These are phyloP conservation scores for Sodiomyces alkalinus DNA, from an alignment of 2,329 filamentous ascomycete species.

Conservation along the genomic window DNA sequence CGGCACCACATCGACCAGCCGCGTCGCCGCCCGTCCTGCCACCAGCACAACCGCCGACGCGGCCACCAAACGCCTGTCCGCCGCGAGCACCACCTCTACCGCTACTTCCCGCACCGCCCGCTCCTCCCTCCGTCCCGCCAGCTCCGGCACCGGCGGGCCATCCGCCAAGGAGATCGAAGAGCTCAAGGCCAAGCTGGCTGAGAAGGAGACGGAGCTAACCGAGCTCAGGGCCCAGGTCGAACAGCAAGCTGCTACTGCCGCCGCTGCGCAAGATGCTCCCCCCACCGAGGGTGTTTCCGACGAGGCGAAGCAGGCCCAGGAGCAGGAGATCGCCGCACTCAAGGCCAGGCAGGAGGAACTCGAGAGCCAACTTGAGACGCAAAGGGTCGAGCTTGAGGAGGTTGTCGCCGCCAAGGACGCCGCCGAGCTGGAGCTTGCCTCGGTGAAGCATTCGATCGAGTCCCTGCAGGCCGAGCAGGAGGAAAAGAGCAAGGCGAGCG, in stretches of 20 bases:
- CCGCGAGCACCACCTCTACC: slow-evolving; percentile 20
- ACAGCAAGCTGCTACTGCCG: slow-evolving; percentile 19
- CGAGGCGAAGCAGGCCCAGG: slow-evolving; percentile 13
- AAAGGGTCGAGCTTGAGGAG: slow-evolving; percentile 32
- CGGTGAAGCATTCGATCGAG: slow-evolving; percentile 35
- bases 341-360: slow-evolving; percentile 35
- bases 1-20: slow-evolving; percentile 18
- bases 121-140: slow-evolving; percentile 19
- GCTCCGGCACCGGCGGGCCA: slow-evolving; percentile 23
- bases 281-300: slow-evolving; percentile 14
- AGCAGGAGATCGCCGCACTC: slow-evolving; percentile 30
- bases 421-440: slow-evolving; percentile 30
- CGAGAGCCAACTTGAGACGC: slow-evolving; percentile 30
- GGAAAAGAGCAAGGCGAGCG: slow-evolving; percentile 19
- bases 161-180: slow-evolving; percentile 41
- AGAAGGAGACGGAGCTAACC: slow-evolving; percentile 42
- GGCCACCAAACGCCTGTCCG: slow-evolving; percentile 42
- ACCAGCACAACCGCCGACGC: slow-evolving; percentile 25
- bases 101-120: slow-evolving; percentile 26
- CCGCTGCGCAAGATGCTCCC: slow-evolving; percentile 17
- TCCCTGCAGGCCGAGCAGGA: slow-evolving; percentile 24
- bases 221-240: slow-evolving; percentile 40
- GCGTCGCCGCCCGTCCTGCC: slow-evolving; percentile 15
- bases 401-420: slow-evolving; percentile 33
- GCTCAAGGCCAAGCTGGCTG: slow-evolving; percentile 41